Base-by-base conservation (phyloP, 352 stramenopile species). In the Phytopythium ostracodes region DNA sequence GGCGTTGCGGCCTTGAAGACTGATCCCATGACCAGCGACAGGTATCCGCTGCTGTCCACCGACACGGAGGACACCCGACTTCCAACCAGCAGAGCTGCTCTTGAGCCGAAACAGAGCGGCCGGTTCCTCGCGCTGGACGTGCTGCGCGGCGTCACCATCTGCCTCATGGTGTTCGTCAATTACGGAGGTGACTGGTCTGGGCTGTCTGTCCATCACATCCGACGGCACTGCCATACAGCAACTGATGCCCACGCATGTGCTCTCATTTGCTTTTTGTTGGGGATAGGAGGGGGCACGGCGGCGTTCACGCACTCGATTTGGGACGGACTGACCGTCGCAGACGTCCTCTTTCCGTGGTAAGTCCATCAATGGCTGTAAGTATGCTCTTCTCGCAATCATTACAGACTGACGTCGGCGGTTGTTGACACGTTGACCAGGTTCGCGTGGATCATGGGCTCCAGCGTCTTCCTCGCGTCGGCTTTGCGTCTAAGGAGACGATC, bases 111-210 rank as follows among this genome's bases (percentile, higher is more conserved):
- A 20, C 42, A 24, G 18, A 25, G 42, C 18, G 6, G 17, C 18
- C 79, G 87, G 1, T 75, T 78, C 54, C 35, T 52, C 15, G 70
- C 60, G 12, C 59, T 96, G 18, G 88, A 96, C 51, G 73, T 72
- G 15, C 92, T 96, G 56, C 86, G 88, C 20, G 88, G 88, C 4
- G 12, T 88, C 33, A 89, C 83, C 12, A 74, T 96, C 56, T 79
- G 71, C 57, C 42, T 87, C 35, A 96, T 96, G 88, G 76, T 96
- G 18, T 96, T 96, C 64, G 83, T 92, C 54, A 96, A 96, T 58
- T 94, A 96, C 63, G 88, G 88, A 60, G 86, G 75, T 77, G 24
- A 6, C 47, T 2, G 22, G 20, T n/a, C 22, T 36, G 22, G 20
- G 25, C 22, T 36, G 22, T 43, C 2, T 8, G 18, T 24, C n/a